Percentiles rank a stretch among this genome's conserved stretches.
phyloP scores from a whole-genome alignment of 805 yeast species.

The Cyberlindnera maclurae region DNA sequence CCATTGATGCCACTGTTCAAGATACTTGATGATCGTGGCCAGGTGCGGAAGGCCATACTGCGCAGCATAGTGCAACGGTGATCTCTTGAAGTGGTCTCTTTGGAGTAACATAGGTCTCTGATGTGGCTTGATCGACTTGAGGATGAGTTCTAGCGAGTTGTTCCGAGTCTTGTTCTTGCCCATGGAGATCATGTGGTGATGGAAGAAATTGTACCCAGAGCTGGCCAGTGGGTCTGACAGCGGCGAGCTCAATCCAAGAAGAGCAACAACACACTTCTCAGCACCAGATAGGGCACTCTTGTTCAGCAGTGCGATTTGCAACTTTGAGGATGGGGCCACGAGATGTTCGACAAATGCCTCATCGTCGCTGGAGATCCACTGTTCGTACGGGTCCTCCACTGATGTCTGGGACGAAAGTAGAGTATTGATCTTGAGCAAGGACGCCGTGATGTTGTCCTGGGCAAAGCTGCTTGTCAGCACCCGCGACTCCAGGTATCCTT shows the following conservation, averaged over 20 bases:
- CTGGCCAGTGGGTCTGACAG: slow-evolving; percentile 65
- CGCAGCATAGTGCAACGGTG: slow-evolving; percentile 86
- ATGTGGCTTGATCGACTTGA: slow-evolving; percentile 47
- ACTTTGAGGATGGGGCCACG: slow-evolving; percentile 45
- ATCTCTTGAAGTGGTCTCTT: slow-evolving; percentile 68
- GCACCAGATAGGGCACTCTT: slow-evolving; percentile 56
- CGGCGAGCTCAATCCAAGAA: slow-evolving; percentile 44
- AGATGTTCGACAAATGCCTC: slow-evolving; percentile 36
- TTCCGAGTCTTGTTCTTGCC: slow-evolving; percentile 50
- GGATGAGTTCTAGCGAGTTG: slow-evolving; percentile 50
- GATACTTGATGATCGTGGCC: slow-evolving; percentile 45
- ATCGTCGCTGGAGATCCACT: slow-evolving; percentile 36
- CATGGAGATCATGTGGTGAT: slow-evolving; percentile 70
- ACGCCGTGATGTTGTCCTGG: slow-evolving; percentile 55
- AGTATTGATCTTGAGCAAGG: slow-evolving; percentile 45
- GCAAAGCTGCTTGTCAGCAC: slow-evolving; percentile 74
- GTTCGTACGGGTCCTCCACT: slow-evolving; percentile 17
- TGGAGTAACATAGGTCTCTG: slow-evolving; percentile 51
- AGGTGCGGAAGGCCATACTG: slow-evolving; percentile 74
- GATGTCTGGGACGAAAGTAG: slow-evolving; percentile 28
- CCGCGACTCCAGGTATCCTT: slow-evolving; percentile 54
- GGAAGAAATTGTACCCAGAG: slow-evolving; percentile 77
- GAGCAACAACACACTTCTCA: slow-evolving; percentile 47
- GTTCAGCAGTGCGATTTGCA: slow-evolving; percentile 54
- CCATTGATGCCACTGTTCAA: slow-evolving; percentile 56